Base-by-base conservation (phyloP, 768 basidiomycete species). In the Lactarius akahatsu region DNA sequence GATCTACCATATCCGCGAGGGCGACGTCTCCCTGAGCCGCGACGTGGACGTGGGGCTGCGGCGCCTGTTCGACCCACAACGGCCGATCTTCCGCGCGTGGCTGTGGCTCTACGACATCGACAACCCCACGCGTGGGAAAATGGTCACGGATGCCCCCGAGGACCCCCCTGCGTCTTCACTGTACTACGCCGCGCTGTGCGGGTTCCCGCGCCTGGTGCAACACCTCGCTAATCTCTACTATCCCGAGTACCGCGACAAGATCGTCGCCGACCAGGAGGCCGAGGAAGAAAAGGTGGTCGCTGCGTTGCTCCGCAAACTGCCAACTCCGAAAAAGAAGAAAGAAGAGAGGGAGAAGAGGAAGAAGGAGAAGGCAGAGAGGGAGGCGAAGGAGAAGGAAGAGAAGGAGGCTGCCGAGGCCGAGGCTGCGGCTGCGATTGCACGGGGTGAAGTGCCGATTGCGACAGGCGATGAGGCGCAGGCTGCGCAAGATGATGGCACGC, bases 51-150 rank as follows among this genome's bases (percentile, higher is more conserved):
- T 63, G 57, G 47, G 61, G 1, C 47, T 66, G 30, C 61, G 65
- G 34, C 66, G 57, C n/a, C 23, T 67, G 32, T 67, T 63, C 34
- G 43, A 54, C 3, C 66, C 58, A 18, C 62, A 63, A 13, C 4
- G 8, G 4, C 57, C 57, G n/a, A 63, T 56, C 1, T 67, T 67
- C n/a, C 38, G 41, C 1, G 52, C 62, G 32, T 67, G 66, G 66
- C 45, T 63, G 11, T 67, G 62, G 62, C 26, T 67, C 8, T 15
- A 63, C 26, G 66, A 67, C 57, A 59, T 63, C 34, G 62, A 67
- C 32, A 60, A 63, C 28, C 66, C 66, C 13, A 34, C 28, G 15
- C 52, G 66, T 26, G 62, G 32, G 6, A 20, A 52, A n/a, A 63
- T 60, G 62, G 40, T 52, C 2, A 63, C 66, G 18, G 57, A 59